These are phyloP conservation scores for Elymus sibiricus DNA, from an alignment of 176 grass and related monocot species.

Conservation along the genomic window DNA sequence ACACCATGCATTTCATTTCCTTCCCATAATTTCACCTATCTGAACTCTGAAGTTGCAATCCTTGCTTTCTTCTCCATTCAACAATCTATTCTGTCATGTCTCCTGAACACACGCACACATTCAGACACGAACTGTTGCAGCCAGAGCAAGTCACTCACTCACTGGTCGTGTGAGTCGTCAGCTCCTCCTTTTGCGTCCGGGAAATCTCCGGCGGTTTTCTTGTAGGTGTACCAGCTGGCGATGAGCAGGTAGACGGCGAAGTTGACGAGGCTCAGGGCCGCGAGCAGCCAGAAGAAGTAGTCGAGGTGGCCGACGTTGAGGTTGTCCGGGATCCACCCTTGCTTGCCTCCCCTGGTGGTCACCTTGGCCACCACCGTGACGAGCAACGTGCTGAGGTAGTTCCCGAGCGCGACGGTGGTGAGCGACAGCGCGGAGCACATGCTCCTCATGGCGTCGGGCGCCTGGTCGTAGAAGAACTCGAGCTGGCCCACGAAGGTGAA, in stretches of 20 bases:
- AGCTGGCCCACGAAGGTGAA: constrained; percentile 79
- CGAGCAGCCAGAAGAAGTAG: not conserved
- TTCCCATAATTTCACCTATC: no score
- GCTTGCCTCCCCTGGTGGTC: not conserved
- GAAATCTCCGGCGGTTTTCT: not conserved
- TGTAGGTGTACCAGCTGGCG: not conserved
- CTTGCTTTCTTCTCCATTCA: no score
- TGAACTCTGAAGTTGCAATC: no score
- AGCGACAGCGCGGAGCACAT: constrained; percentile 68
- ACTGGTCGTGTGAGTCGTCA: not conserved
- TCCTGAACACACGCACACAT: no score
- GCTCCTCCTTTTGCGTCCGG: not conserved
- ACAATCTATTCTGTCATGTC: no score
- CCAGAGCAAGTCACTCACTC: not conserved
- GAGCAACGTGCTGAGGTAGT: constrained; percentile 30
- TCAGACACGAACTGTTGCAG: no score
- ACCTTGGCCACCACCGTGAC: constrained; percentile 27
- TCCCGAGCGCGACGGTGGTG: constrained; percentile 60
- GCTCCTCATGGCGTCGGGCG: constrained; percentile 60
- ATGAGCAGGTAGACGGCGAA: not conserved
- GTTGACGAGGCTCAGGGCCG: not conserved
- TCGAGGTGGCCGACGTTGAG: not conserved
- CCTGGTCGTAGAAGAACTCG: constrained; percentile 90
- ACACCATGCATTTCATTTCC: no score
- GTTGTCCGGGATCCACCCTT: not conserved